Percentiles rank a stretch among this genome's conserved stretches.
These are phyloP conservation scores for Scytalidium lignicola DNA, from an alignment of 2,329 filamentous ascomycete species.

Conservation along the genomic window DNA sequence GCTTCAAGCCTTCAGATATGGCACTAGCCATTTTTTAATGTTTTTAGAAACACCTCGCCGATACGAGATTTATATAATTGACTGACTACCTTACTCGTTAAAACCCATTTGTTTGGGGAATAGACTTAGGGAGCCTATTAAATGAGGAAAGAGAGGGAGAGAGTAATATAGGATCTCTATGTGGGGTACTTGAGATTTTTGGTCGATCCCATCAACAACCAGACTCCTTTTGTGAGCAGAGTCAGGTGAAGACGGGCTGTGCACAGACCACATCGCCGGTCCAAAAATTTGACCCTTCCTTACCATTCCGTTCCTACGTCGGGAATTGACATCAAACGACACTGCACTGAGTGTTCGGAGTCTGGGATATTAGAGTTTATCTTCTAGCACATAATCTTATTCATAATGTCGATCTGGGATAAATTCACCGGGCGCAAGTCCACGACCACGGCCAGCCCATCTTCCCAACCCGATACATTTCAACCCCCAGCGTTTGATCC, in stretches of 20 bases:
- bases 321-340: not conserved
- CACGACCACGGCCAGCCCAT: constrained; percentile 10
- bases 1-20: not conserved
- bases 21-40: not conserved
- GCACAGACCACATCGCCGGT: constrained; percentile 4
- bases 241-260: not conserved
- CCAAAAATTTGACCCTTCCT: constrained; percentile 3
- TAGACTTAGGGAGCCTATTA: too few relatives aligned
- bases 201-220: too few relatives aligned
- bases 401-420: constrained; percentile 33
- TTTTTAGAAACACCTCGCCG: too few relatives aligned
- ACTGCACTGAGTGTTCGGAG: not conserved
- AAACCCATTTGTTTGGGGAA: too few relatives aligned
- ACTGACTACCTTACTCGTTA: too few relatives aligned
- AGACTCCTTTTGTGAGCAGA: not conserved
- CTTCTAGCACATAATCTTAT: constrained; percentile 2
- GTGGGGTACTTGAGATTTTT: too few relatives aligned
- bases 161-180: too few relatives aligned
- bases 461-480: constrained; percentile 35
- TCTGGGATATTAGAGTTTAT: not conserved
- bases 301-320: not conserved
- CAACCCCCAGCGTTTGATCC: constrained; percentile 62
- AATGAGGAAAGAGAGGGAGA: too few relatives aligned
- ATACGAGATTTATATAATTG: too few relatives aligned
- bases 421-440: constrained; percentile 32